phyloP scores from a whole-genome alignment of 768 basidiomycete genomes.

The Tylopilus sp. region DNA sequence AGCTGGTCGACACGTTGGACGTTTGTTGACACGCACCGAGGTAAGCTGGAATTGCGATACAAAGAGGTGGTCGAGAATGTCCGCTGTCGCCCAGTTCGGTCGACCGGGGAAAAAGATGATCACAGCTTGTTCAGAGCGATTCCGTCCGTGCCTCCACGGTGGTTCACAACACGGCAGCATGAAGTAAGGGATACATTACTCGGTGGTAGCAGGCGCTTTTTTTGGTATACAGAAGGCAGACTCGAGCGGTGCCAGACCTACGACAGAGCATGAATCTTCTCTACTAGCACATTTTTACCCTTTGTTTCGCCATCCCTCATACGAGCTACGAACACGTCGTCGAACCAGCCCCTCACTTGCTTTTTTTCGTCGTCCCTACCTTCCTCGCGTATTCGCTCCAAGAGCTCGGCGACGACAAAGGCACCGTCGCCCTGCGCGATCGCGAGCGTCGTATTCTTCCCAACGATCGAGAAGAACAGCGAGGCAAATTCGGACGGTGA shows the following conservation, averaged over 20 bases:
- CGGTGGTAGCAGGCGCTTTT: constrained; percentile 6
- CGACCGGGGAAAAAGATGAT: too few relatives aligned
- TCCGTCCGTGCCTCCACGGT: too few relatives aligned
- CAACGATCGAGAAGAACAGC: constrained; percentile 52
- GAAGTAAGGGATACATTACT: too few relatives aligned
- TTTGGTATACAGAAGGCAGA: constrained; percentile 7
- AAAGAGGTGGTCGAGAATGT: too few relatives aligned
- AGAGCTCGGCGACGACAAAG: constrained; percentile 73
- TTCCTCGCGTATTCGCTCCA: constrained; percentile 52
- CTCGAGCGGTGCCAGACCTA: constrained; percentile 7
- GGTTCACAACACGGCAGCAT: too few relatives aligned
- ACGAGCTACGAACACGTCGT: constrained; percentile 39
- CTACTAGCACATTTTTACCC: constrained; percentile 68
- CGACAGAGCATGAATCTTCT: constrained; percentile 42
- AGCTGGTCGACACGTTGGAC: too few relatives aligned
- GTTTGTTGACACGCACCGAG: too few relatives aligned
- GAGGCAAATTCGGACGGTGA: constrained; percentile 58
- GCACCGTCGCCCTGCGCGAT: constrained; percentile 64
- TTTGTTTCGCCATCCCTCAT: constrained; percentile 58
- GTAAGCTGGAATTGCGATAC: too few relatives aligned
- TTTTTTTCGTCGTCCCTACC: constrained; percentile 38
- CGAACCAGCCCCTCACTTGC: constrained; percentile 59
- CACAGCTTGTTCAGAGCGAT: too few relatives aligned
- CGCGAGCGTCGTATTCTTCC: constrained; percentile 44
- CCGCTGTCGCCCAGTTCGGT: too few relatives aligned